A percentile compares a stretch with the other conserved stretches of the same genome.
Evolutionary conservation across 192 early-diverging fungal species (phyloP).

Genomic region (Polychytrium aggregatum): DNA sequence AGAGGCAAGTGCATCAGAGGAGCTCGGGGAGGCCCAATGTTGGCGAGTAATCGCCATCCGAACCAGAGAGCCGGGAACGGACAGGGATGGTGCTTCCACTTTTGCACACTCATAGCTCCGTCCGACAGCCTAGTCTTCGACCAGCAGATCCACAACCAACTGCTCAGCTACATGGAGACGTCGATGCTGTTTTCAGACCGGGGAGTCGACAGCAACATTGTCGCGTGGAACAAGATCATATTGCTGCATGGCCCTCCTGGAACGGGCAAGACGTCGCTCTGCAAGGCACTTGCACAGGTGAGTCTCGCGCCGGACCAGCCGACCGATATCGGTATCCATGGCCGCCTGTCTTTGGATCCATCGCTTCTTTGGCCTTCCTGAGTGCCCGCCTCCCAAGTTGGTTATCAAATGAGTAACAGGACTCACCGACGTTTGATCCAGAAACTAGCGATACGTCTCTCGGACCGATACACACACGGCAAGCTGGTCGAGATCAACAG

Average conservation of each 20-base stretch:
- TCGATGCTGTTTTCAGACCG: conserved; percentile 50
- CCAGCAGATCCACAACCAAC: conserved; percentile 29
- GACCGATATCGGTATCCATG: too few relatives aligned
- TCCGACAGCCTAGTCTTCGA: conserved; percentile 43
- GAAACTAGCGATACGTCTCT: conserved; percentile 48
- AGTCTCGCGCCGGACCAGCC: too few relatives aligned
- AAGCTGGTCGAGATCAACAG: conserved; percentile 64
- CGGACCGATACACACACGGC: conserved; percentile 32
- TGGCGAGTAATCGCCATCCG: too few relatives aligned
- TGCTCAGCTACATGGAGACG: conserved; percentile 53
- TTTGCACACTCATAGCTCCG: neutral
- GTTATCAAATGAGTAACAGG: too few relatives aligned
- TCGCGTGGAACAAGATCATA: conserved; percentile 49
- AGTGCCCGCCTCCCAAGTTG: too few relatives aligned
- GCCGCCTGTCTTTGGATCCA: too few relatives aligned
- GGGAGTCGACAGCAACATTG: conserved; percentile 37
- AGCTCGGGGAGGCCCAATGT: neutral
- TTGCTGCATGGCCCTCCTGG: conserved; percentile 56
- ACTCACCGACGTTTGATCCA: conserved; percentile 14
- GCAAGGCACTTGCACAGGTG: conserved; percentile 45
- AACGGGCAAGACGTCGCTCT: conserved; percentile 60
- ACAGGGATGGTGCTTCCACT: too few relatives aligned
- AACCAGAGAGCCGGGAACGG: too few relatives aligned
- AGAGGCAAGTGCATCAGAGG: neutral
- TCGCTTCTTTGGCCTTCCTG: too few relatives aligned